Percentiles rank a stretch among this genome's conserved stretches.
These are phyloP conservation scores for Debaryomycetaceae sp. DNA, from an alignment of 1,139 yeast species.

Conservation along the genomic window DNA sequence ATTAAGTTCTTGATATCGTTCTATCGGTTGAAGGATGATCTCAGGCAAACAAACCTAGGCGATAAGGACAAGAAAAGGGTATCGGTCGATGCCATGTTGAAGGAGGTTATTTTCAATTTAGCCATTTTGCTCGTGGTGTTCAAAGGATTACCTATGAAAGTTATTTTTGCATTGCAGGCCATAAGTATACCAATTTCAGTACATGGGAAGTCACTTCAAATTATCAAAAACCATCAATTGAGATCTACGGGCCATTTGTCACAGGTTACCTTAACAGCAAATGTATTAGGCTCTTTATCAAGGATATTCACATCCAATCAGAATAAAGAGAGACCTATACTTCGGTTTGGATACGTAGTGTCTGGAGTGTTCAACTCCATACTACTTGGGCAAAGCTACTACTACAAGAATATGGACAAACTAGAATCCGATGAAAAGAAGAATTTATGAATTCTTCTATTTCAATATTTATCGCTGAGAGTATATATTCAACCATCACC, in stretches of 20 bases:
- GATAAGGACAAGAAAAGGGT: constrained; percentile 18
- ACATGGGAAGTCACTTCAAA: constrained; percentile 56
- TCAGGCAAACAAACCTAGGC: constrained; percentile 11
- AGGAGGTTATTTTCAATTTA: constrained; percentile 26
- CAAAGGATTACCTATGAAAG: constrained; percentile 28
- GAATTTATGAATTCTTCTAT: background rate
- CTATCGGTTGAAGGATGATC: constrained; percentile 24
- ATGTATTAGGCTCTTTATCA: constrained; percentile 51
- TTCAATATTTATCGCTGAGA: too few species aligned
- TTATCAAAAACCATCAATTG: constrained; percentile 42
- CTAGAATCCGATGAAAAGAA: constrained; percentile 6
- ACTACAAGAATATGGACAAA: constrained; percentile 16
- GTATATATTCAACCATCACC: too few species aligned
- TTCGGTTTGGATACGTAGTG: constrained; percentile 34
- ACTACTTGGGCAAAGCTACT: constrained; percentile 31
- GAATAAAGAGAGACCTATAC: constrained; percentile 22
- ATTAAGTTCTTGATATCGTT: constrained; percentile 37
- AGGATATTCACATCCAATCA: constrained; percentile 57
- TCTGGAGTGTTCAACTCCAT: constrained; percentile 30
- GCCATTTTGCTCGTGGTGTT: constrained; percentile 28
- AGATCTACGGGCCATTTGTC: constrained; percentile 55
- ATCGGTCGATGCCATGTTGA: constrained; percentile 17
- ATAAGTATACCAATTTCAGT: constrained; percentile 53
- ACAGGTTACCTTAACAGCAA: constrained; percentile 51
- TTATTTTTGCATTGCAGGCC: constrained; percentile 40